Base-by-base conservation (phyloP, 2,329 filamentous ascomycete species). In the Camillea tinctor region DNA sequence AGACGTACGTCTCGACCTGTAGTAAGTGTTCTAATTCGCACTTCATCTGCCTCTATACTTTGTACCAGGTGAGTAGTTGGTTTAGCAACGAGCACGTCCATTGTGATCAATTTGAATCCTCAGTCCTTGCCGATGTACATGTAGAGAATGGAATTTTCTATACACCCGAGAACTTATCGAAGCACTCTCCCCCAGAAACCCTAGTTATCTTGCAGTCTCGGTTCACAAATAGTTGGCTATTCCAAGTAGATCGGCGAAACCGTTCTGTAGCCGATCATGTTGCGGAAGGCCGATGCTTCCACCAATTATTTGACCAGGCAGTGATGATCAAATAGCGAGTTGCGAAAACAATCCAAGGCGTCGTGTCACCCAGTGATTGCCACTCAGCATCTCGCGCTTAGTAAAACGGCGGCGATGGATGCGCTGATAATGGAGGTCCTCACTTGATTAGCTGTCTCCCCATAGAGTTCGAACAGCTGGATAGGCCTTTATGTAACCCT, bases 1-100 rank as follows among this genome's bases (percentile, higher is more conserved):
- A 79, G 75, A 59, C 77, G 81, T 65, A 77, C 75, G 30, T 77
- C 70, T 21, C 70, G 68, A 8, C 77, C 75, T 4, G 76, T 75
- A 24, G 64, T 60, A 53, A 15, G 17, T n/a, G 36, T 17, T 11
- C 17, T 15, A 4, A 15, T 44, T 44, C 17, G 5, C 36, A 11
- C 4, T 44, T 15, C 17, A 11, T 17, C 36, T 44, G 6, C n/a
- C 11, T 15, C 36, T 44, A 15, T n/a, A 44, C 36, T 7, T 4
- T 5, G n/a, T 17, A 17, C 36, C 2, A 3, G 36, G 17, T 44
- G 36, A 15, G 17, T n/a, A 17, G 36, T 44, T n/a, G 13, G 36
- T 44, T n/a, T 15, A 44, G 36, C 36, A 44, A 44, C 36, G 17
- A 44, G 36, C 36, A 44, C 17, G 11, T 44, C 36, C 36, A 44